Conservation (phyloP, 1,284 basidiomycete genomes). For the Mycena sp. region DNA sequence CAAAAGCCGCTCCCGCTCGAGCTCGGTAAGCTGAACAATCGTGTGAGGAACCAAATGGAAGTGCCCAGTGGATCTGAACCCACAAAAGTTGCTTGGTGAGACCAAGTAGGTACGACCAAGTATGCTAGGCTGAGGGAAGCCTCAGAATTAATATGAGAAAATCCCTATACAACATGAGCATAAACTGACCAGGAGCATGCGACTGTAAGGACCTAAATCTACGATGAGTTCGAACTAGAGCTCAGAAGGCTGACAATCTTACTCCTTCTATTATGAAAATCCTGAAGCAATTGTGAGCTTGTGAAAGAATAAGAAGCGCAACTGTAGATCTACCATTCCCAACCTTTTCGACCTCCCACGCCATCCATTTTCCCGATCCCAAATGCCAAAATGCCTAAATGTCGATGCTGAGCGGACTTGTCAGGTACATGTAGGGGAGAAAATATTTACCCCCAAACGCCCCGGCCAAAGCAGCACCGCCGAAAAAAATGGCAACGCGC, state of each 20-base stretch:
- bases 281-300: background rate
- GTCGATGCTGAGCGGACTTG: slow-evolving; percentile 15
- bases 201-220: too few species aligned
- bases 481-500: slow-evolving; percentile 70
- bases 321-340: slow-evolving; percentile 54
- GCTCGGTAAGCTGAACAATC: slow-evolving; percentile 51
- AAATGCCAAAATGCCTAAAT: slow-evolving; percentile 61
- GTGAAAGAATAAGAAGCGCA: slow-evolving; percentile 24
- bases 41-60: background rate
- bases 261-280: too few species aligned
- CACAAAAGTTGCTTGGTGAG: slow-evolving; percentile 64
- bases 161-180: too few species aligned
- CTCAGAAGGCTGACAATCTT: too few species aligned
- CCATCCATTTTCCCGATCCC: slow-evolving; percentile 67
- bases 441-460: slow-evolving; percentile 59
- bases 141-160: too few species aligned
- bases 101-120: slow-evolving; percentile 67
- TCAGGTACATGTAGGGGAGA: background rate
- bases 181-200: slow-evolving; percentile 10
- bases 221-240: slow-evolving; percentile 32
- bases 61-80: slow-evolving; percentile 27
- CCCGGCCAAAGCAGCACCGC: slow-evolving; percentile 65
- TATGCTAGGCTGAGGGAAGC: slow-evolving; percentile 54
- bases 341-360: slow-evolving; percentile 61
- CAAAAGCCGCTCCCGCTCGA: slow-evolving; percentile 58